Base-by-base conservation (phyloP, 2,329 filamentous ascomycete species). In the Penicillium paneum region DNA sequence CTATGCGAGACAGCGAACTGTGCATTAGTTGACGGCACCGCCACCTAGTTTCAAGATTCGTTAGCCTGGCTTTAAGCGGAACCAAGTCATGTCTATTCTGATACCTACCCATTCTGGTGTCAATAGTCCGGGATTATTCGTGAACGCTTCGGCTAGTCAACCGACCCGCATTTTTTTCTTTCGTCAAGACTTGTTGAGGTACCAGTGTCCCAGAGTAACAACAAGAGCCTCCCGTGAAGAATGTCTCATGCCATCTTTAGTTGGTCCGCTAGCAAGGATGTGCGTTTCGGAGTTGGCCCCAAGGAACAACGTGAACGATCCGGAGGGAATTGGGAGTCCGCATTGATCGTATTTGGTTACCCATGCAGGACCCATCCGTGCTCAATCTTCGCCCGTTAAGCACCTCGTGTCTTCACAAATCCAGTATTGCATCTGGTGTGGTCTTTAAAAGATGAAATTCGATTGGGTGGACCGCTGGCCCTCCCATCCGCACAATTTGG, bases 401-500 rank as follows among this genome's bases (percentile, higher is more conserved):
- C 38, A 49, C 40, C 43, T 38, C 19, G n/a, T 40, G 38, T 34
- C 43, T 45, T 52, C 54, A 43, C 17, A 19, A 40, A 40, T 45
- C n/a, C 24, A 43, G 48, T 55, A 12, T 34, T 42, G 44, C 41
- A 54, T 46, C 29, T 13, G 31, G 34, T 45, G 40, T 31, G 52
- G 40, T 44, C 34, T 47, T 29, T n/a, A n/a, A 34, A 36, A 34
- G 42, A 52, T 39, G 39, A 17, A 17, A 32, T 55, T 44, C 38
- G 36, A 51, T 52, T 52, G 42, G 50, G 55, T 46, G 59, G 59
- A 41, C 44, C 39, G 44, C 24, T 42, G 57, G 57, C 64, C 56
- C 49, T 32, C 59, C 56, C 58, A 41, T 65, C 61, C 55, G 62
- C 65, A 64, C 64, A 56, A 59, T 60, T 64, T 63, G 64, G 66